Base-by-base conservation (phyloP, 163 green algal species). In the Scenedesmus sp. region DNA sequence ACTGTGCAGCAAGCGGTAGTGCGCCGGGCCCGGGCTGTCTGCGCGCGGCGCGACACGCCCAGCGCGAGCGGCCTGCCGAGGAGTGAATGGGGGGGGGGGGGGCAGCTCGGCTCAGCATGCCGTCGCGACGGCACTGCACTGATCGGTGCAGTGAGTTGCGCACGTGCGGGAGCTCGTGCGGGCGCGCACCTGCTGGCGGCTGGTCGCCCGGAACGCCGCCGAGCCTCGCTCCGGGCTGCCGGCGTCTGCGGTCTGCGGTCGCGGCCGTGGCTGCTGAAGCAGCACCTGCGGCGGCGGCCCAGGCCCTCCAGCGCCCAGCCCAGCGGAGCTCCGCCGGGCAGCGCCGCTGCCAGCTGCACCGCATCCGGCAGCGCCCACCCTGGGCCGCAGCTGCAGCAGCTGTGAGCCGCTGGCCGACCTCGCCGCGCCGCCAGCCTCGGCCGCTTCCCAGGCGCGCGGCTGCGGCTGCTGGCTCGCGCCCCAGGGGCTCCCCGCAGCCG, bases 111-210 rank as follows among this genome's bases (percentile, higher is more conserved):
- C 3, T 48, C 14, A 22, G n/a, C 29, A n/a, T 56, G 62, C 34
- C 28, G 11, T 18, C 6, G 33, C 10, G 14, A 62, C 14, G 4
- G 4, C 22, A 22, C 31, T 62, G 53, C 20, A 62, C 18, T 22
- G 22, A 29, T 9, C 11, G 6, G 10, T 29, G 18, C 53, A 34
- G 53, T 9, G 33, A 33, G n/a, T n/a, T n/a, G n/a, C n/a, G 26
- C 26, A 62, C 53, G 3, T 33, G 53, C 53, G 22, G 53, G 15
- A 13, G 53, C 53, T 36, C 1, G 14, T 60, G 36, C 44, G 3
- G n/a, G n/a, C n/a, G 31, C 51, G 14, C 29, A 76, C 69, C 69
- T 77, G 45, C 11, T 77, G 34, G n/a, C 69, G 56, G 34, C 53
- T 67, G 28, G 69, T 67, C 26, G 36, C 15, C 24, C 15, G 54